phyloP scores from a whole-genome alignment of 2,329 filamentous ascomycete species.

The Ceratocystis variospora region DNA sequence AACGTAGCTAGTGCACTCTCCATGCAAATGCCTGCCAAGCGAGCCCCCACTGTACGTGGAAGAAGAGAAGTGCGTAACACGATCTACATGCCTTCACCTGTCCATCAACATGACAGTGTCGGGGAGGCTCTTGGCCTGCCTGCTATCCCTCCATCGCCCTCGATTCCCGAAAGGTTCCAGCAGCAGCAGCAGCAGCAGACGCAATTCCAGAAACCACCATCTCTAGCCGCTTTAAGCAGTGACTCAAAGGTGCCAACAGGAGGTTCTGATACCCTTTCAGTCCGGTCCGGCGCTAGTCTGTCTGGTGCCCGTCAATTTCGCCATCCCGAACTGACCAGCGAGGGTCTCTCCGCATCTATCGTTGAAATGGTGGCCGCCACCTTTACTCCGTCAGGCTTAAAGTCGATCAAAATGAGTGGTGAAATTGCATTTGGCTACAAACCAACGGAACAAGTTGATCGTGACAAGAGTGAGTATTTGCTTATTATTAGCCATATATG shows the following conservation, averaged over 20 bases:
- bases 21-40: conserved; percentile 50
- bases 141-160: conserved; percentile 12
- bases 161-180: conserved; percentile 14
- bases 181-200: background rate
- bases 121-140: conserved; percentile 12
- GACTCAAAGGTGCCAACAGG: conserved; percentile 43
- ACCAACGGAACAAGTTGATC: conserved; percentile 32
- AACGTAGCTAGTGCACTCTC: conserved; percentile 63
- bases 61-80: conserved; percentile 87
- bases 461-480: conserved; percentile 33
- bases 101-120: conserved; percentile 14
- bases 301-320: conserved; percentile 53
- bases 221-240: conserved; percentile 43
- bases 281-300: conserved; percentile 74
- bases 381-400: conserved; percentile 61
- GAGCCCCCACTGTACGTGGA: conserved; percentile 65
- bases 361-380: conserved; percentile 82
- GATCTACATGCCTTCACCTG: conserved; percentile 54
- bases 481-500: background rate
- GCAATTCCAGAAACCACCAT: conserved; percentile 26
- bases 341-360: conserved; percentile 75
- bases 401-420: conserved; percentile 61
- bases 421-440: conserved; percentile 85
- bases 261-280: conserved; percentile 71
- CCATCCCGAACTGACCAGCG: conserved; percentile 67